A percentile compares a stretch with the other conserved stretches of the same genome.
Conservation (phyloP, 2,329 filamentous ascomycete genomes). For the Colletotrichum sp. region DNA sequence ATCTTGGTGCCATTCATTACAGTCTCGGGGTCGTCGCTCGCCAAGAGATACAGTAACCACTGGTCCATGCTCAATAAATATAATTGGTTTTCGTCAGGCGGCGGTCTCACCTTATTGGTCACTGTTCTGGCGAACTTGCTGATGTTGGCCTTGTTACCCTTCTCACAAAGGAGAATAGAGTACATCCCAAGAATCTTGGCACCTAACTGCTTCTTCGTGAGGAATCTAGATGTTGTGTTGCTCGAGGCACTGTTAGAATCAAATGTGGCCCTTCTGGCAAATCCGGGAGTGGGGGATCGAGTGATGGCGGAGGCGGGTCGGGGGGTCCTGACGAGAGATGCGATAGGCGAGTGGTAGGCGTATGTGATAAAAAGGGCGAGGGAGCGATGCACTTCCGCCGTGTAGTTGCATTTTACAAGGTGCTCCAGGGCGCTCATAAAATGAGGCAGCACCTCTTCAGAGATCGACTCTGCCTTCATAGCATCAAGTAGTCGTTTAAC, state of each 20-base stretch:
- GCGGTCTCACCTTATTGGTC: conserved; percentile 79
- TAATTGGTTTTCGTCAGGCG: conserved; percentile 19
- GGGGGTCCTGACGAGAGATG: conserved; percentile 57
- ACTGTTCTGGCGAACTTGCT: conserved; percentile 92
- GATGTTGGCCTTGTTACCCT: conserved; percentile 70
- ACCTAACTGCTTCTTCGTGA: conserved; percentile 75
- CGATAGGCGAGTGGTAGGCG: conserved; percentile 70
- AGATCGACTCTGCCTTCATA: conserved; percentile 83
- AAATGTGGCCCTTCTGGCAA: conserved; percentile 40
- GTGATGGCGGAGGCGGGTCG: conserved; percentile 45
- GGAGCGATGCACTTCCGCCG: conserved; percentile 83
- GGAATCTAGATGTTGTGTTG: conserved; percentile 39
- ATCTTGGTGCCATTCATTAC: conserved; percentile 84
- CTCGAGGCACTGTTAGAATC: conserved; percentile 33
- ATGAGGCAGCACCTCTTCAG: conserved; percentile 72
- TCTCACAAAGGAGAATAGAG: conserved; percentile 77
- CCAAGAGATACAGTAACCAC: conserved; percentile 92
- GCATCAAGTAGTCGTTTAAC: conserved; percentile 90
- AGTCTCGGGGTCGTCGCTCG: conserved; percentile 83
- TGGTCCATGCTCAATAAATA: conserved; percentile 40
- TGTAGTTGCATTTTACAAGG: conserved; percentile 81
- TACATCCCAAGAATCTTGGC: conserved; percentile 79
- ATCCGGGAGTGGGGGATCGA: conserved; percentile 45
- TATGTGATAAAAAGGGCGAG: conserved; percentile 94
- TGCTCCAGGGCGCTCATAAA: conserved; percentile 82